These are phyloP conservation scores for Hemileccinum rubropunctum DNA, from an alignment of 768 basidiomycete genomes.

Conservation along the genomic window DNA sequence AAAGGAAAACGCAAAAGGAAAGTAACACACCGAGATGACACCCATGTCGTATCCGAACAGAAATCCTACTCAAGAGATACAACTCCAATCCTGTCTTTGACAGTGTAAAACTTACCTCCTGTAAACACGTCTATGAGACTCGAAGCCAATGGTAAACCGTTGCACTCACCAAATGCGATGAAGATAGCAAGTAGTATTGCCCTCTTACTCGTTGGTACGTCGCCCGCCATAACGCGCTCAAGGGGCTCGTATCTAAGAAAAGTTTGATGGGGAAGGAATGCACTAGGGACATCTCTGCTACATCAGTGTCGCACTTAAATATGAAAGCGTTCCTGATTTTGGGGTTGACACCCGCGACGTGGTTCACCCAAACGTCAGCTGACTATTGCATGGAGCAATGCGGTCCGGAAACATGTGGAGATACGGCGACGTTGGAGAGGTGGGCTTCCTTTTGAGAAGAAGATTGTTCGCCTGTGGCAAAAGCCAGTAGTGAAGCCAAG, in stretches of 20 bases:
- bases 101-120: conserved; percentile 19
- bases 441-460: background rate
- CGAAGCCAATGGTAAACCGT: background rate
- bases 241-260: background rate
- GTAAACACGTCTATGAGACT: background rate
- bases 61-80: conserved; percentile 40
- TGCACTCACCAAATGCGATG: conserved; percentile 64
- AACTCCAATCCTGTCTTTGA: background rate
- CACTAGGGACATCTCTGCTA: background rate
- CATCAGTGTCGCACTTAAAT: conserved; percentile 7
- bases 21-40: conserved; percentile 58
- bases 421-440: conserved; percentile 2
- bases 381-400: conserved; percentile 5
- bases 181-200: conserved; percentile 66
- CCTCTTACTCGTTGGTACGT: conserved; percentile 58
- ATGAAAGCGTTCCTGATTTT: background rate
- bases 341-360: background rate
- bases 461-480: background rate
- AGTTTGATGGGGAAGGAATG: background rate
- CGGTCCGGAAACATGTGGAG: conserved; percentile 6
- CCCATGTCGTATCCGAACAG: conserved; percentile 77
- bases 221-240: conserved; percentile 30
- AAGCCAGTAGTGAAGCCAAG: background rate
- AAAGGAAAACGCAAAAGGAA: background rate
- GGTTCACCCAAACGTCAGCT: conserved; percentile 14